Base-by-base conservation (phyloP, 768 basidiomycete genomes). In the Boletus subparvulus region DNA sequence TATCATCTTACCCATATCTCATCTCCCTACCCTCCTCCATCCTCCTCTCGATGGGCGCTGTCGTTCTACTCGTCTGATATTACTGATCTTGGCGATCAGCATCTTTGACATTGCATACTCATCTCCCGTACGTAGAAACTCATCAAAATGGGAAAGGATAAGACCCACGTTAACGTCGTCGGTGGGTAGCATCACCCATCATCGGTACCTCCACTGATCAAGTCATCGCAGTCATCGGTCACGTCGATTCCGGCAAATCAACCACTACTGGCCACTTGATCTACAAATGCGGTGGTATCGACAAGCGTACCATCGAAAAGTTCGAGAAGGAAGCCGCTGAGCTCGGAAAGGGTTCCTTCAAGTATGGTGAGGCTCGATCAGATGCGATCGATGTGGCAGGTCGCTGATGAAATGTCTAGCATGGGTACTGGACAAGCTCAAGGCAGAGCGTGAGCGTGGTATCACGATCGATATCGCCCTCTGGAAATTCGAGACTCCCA, bases 221-320 rank as follows among this genome's bases (percentile, higher is more conserved):
- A 73, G 67, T 60, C 47, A 65, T 74, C 65, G 35, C 72, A 91
- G 94, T 95, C 78, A 96, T 96, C 82, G 94, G 95, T 65, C 94
- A 95, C 83, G 93, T 95, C 92, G 94, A 98, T 83, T 98, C 96
- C 76, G 96, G 96, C 67, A 99, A 98, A 83, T 98, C 96, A 57
- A 99, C 97, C 80, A 99, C 97, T 73, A 99, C 97, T 68, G 97
- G 97, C 66, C 97, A 99, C 83, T 85, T 99, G 83, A 98, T 98
- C 88, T 98, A 98, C 92, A 97, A 99, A 88, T 99, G 97, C 77
- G 97, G 97, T 88, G 97, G 97, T 91, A 99, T 99, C 83, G 97
- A 99, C 78, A 99, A 98, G 86, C 94, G 94, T 87, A 94, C 93
- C 75, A 95, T 96, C 66, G 94, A 95, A 80, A 97, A 98, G 84